These are phyloP conservation scores for Annulohypoxylon bovei DNA, from an alignment of 495 filamentous ascomycete genomes.

Conservation along the genomic window DNA sequence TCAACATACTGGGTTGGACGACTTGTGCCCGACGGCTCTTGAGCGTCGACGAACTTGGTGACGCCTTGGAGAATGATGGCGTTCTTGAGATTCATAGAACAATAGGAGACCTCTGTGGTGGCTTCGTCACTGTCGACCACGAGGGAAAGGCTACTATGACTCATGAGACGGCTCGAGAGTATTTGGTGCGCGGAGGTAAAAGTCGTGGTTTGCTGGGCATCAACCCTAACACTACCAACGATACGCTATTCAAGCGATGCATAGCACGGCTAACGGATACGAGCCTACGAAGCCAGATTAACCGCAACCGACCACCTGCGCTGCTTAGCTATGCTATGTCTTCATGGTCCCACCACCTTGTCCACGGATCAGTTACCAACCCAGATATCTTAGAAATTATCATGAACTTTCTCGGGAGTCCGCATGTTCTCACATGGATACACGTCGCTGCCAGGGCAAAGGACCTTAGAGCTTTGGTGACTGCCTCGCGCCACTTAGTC, in stretches of 20 bases:
- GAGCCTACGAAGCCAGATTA: conserved; percentile 30
- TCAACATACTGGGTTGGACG: conserved; percentile 44
- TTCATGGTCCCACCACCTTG: conserved; percentile 48
- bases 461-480: neutral
- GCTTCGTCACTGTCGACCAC: conserved; percentile 53
- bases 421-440: conserved; percentile 27
- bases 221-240: neutral
- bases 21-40: conserved; percentile 47
- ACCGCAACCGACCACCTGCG: conserved; percentile 5
- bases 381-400: neutral
- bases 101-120: conserved; percentile 51
- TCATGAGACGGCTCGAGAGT: conserved; percentile 58
- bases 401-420: conserved; percentile 10
- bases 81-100: conserved; percentile 50
- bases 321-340: conserved; percentile 42
- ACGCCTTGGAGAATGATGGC: conserved; percentile 41
- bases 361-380: neutral
- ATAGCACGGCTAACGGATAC: conserved; percentile 36
- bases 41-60: conserved; percentile 44
- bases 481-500: neutral
- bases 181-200: conserved; percentile 38
- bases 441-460: conserved; percentile 18
- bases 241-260: conserved; percentile 35
- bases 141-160: conserved; percentile 48
- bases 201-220: conserved; percentile 26